Percentiles rank a stretch among this genome's conserved stretches.
Evolutionary conservation across 1,284 basidiomycete genomes (phyloP).

Genomic region (Puccinia triticina): DNA sequence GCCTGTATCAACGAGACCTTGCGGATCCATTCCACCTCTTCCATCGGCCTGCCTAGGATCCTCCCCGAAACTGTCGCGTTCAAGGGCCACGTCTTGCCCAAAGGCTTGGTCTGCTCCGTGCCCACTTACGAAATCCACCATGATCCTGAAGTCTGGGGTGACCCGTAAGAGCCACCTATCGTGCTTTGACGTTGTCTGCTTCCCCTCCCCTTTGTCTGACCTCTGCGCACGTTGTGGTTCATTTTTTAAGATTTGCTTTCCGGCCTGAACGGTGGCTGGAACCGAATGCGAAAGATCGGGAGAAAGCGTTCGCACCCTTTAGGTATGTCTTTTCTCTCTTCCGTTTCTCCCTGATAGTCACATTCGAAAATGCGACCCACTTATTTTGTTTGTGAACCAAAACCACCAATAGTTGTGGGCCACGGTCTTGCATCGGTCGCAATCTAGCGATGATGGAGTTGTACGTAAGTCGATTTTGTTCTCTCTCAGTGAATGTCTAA

Average conservation of each 20-base stretch:
- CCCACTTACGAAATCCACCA: conserved; percentile 76
- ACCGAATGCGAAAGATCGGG: conserved; percentile 30
- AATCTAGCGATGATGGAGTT: conserved; percentile 45
- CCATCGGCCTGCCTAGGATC: conserved; percentile 78
- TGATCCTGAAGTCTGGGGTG: conserved; percentile 72
- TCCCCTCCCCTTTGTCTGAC: neutral
- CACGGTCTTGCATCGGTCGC: conserved; percentile 43
- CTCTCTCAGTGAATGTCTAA: neutral
- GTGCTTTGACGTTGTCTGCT: neutral
- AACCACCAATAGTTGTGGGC: conserved; percentile 1
- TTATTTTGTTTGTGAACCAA: neutral
- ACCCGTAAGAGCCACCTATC: conserved; percentile 54
- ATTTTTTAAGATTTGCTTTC: conserved; percentile 1
- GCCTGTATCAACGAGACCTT: conserved; percentile 81
- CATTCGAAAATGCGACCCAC: neutral
- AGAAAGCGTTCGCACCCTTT: conserved; percentile 39
- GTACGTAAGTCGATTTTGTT: conserved; percentile 6
- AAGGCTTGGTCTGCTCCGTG: conserved; percentile 58
- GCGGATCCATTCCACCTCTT: conserved; percentile 73
- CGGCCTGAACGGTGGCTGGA: conserved; percentile 46
- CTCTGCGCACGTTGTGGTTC: neutral
- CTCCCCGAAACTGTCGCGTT: conserved; percentile 71
- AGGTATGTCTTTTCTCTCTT: neutral
- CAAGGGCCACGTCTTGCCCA: conserved; percentile 67
- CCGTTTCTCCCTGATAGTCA: neutral